Percentiles rank a stretch among this genome's conserved stretches.
phyloP scores from a whole-genome alignment of 2,329 filamentous ascomycete species.

The Chalaropsis ovoidea region DNA sequence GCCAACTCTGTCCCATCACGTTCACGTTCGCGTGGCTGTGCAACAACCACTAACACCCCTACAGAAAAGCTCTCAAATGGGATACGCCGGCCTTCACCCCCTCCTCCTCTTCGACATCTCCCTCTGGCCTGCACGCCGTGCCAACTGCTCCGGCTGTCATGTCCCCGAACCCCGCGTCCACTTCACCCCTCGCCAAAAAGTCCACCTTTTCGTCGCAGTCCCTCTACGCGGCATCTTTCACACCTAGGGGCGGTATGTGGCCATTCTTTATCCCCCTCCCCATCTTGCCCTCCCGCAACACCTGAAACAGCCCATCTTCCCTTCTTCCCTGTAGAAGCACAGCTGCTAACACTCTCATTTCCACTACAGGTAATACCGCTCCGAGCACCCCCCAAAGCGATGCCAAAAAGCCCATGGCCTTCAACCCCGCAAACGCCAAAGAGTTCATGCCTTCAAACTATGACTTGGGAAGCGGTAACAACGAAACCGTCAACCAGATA shows the following conservation, averaged over 20 bases:
- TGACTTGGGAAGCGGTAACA: constrained; percentile 17
- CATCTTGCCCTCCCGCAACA: not conserved
- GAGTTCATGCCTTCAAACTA: constrained; percentile 45
- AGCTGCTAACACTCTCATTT: constrained; percentile 22
- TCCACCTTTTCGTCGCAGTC: constrained; percentile 78
- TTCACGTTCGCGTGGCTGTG: not conserved
- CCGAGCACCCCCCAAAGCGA: constrained; percentile 27
- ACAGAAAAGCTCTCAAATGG: constrained; percentile 54
- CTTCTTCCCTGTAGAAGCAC: not conserved
- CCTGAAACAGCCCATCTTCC: not conserved
- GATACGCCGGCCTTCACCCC: constrained; percentile 95
- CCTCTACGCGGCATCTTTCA: constrained; percentile 80
- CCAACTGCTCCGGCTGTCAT: constrained; percentile 18
- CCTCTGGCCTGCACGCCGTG: constrained; percentile 22
- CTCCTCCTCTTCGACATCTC: constrained; percentile 30
- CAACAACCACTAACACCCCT: constrained; percentile 7
- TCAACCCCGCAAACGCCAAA: constrained; percentile 48
- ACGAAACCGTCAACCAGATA: constrained; percentile 21
- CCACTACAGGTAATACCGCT: constrained; percentile 19
- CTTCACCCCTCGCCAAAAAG: constrained; percentile 43
- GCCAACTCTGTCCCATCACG: not conserved
- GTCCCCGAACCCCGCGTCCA: constrained; percentile 22
- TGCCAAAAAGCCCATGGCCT: constrained; percentile 32
- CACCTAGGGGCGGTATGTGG: constrained; percentile 49
- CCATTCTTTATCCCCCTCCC: not conserved